Percentiles rank a stretch among this genome's conserved stretches.
Conservation (phyloP, 371 early-diverging fungal genomes). For the Sporodiniella umbellata region DNA sequence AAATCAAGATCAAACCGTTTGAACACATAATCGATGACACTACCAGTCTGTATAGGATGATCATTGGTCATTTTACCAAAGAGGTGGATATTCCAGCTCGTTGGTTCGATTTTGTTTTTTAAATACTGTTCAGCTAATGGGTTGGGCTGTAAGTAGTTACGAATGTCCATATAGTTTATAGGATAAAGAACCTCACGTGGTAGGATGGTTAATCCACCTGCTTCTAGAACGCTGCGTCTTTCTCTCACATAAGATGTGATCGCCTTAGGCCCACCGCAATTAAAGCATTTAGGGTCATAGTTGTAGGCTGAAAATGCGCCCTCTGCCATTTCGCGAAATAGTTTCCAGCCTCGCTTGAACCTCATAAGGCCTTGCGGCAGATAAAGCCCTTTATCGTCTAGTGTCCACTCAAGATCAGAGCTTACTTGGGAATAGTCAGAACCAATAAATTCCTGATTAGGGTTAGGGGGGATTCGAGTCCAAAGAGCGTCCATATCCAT, state of each 20-base stretch:
- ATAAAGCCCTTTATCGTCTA: conserved; percentile 60
- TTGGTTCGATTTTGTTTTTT: conserved; percentile 30
- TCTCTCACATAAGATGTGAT: conserved; percentile 59
- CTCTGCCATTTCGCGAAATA: conserved; percentile 63
- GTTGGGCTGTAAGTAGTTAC: conserved; percentile 34
- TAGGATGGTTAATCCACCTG: conserved; percentile 47
- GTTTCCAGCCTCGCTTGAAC: conserved; percentile 58
- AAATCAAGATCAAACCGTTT: conserved; percentile 52
- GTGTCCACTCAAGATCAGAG: conserved; percentile 55
- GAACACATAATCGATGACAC: conserved; percentile 51
- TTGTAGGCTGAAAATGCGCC: conserved; percentile 47
- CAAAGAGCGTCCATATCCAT: conserved; percentile 73
- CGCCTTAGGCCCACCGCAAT: conserved; percentile 63
- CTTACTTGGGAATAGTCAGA: conserved; percentile 50
- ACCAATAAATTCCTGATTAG: conserved; percentile 59
- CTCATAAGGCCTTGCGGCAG: conserved; percentile 64
- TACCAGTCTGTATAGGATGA: conserved; percentile 45
- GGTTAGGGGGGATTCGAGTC: conserved; percentile 57
- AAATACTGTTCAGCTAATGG: conserved; percentile 51
- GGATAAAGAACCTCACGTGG: conserved; percentile 55
- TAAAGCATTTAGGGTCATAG: conserved; percentile 62
- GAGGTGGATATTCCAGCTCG: conserved; percentile 53
- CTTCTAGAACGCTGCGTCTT: conserved; percentile 44
- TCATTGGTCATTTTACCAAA: conserved; percentile 64
- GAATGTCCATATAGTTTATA: conserved; percentile 49